Percentiles rank a stretch among this genome's conserved stretches.
Conservation (phyloP, 1,284 basidiomycete genomes). For the Golubevia sp. region DNA sequence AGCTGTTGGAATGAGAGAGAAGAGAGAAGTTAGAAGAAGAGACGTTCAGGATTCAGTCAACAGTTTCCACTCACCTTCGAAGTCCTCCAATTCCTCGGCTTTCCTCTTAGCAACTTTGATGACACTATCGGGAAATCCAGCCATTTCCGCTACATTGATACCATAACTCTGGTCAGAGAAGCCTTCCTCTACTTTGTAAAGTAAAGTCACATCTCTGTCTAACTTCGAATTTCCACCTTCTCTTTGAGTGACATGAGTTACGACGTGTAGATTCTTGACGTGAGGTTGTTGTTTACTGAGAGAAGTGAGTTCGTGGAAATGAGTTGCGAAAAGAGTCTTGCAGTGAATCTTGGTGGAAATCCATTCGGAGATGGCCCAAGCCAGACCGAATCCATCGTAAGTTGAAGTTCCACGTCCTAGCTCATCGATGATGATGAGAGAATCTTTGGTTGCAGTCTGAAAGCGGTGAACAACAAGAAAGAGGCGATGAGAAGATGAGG, state of each 20-base stretch:
- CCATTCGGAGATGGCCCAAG: slow-evolving; percentile 93
- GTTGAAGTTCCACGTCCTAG: slow-evolving; percentile 97
- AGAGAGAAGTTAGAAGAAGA: too few relatives aligned
- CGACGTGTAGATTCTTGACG: slow-evolving; percentile 94
- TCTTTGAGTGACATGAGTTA: slow-evolving; percentile 78
- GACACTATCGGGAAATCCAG: slow-evolving; percentile 93
- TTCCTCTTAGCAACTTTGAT: slow-evolving; percentile 92
- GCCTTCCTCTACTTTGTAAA: slow-evolving; percentile 83
- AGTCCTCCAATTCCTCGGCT: slow-evolving; percentile 95
- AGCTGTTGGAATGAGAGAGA: too few relatives aligned
- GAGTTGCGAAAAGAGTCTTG: slow-evolving; percentile 87
- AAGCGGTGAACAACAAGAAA: too few relatives aligned
- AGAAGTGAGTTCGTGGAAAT: slow-evolving; percentile 95
- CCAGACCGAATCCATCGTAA: slow-evolving; percentile 96
- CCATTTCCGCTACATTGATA: slow-evolving; percentile 95
- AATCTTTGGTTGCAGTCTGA: slow-evolving; percentile 79
- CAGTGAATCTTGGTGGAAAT: background rate
- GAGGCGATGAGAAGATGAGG: background rate
- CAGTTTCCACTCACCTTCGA: slow-evolving; percentile 64
- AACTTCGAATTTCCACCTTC: slow-evolving; percentile 65
- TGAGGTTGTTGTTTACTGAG: slow-evolving; percentile 82
- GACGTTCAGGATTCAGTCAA: background rate
- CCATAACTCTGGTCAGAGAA: slow-evolving; percentile 91
- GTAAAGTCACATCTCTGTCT: slow-evolving; percentile 72
- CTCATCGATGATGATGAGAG: slow-evolving; percentile 97